Evolutionary conservation across 352 stramenopile species (phyloP), one percentile per base, ranked within the genome.

Genomic region (Pythium apleroticum): DNA sequence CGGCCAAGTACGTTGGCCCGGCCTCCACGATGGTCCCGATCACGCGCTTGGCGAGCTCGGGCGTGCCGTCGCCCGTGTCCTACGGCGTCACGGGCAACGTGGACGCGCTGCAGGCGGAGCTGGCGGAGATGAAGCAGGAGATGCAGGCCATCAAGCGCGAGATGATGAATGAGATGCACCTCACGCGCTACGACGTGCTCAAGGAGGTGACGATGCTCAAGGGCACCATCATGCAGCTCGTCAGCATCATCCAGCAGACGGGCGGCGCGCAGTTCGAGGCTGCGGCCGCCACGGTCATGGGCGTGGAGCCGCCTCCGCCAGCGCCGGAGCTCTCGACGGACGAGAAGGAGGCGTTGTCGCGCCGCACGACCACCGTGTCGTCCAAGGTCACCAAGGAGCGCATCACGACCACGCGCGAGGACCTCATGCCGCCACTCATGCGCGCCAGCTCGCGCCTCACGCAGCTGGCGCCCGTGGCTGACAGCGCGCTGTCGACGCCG

Each of bases 171-270:
- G 86, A 93, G 71, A 74, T 95, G 60, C 86, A 93, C 63, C 68
- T 84, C 25, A 90, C 80, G 31, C 81, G 83, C 19, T 95, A 95
- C 76, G 86, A 95, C 58, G 70, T 95, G 54, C 74, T 95, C 45
- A 95, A 95, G 66, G 86, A 95, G 62, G 67, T 95, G 22, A 76
- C 82, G 46, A 72, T 93, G 74, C 82, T 95, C 50, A 88, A 91
- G 41, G 83, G 86, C 28, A 78, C 81, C n/a, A 84, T 95, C 66
- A 60, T 80, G 30, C 76, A 90, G 62, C 73, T 95, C 14, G 52
- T 80, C 24, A 69, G 73, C 4, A 69, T 76, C 25, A 57, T 80
- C 30, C 67, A 80, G 25, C 58, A 53, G 28, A 62, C 64, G 17
- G 75, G 71, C 22, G 56, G 66, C 25, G 55, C 63, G 19, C 20